A percentile compares a stretch with the other conserved stretches of the same genome.
phyloP scores from a whole-genome alignment of 139 green algal genomes.

The Haematococcus lacustris region DNA sequence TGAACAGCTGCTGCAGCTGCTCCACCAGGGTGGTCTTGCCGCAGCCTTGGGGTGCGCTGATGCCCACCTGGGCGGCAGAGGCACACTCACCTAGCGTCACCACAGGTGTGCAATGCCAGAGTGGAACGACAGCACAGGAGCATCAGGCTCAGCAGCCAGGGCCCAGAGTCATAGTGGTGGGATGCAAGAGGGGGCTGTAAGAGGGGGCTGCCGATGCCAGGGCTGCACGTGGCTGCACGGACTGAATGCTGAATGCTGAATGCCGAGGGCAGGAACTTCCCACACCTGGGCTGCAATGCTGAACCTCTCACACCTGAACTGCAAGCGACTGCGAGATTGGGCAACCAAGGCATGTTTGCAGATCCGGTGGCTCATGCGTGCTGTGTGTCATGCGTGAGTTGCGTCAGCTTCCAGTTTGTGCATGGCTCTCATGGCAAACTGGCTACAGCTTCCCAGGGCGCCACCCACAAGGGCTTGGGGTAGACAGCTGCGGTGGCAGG shows the following conservation, averaged over 20 bases:
- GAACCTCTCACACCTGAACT: background rate
- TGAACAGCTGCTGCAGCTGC: conserved; percentile 78
- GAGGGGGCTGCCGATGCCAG: background rate
- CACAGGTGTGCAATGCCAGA: background rate
- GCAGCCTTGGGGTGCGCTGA: conserved; percentile 87
- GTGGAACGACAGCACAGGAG: background rate
- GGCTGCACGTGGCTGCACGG: background rate
- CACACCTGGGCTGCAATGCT: background rate
- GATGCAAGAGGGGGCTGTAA: background rate
- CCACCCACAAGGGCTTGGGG: too few species aligned
- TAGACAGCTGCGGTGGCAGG: too few species aligned
- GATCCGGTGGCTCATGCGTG: too few species aligned
- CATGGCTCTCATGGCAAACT: too few species aligned
- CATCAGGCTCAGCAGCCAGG: too few species aligned
- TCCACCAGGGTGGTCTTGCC: conserved; percentile 95
- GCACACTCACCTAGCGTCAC: background rate
- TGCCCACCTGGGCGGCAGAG: conserved; percentile 55
- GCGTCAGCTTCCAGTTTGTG: too few species aligned
- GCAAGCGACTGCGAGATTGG: too few species aligned
- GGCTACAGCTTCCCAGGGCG: too few species aligned
- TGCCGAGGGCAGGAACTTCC: background rate
- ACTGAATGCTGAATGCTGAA: background rate
- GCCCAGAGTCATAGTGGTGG: background rate
- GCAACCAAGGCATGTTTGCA: too few species aligned
- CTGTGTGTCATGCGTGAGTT: too few species aligned